Conservation (phyloP, 202 grass and related monocot species). For the Hordeum pubiflorum region DNA sequence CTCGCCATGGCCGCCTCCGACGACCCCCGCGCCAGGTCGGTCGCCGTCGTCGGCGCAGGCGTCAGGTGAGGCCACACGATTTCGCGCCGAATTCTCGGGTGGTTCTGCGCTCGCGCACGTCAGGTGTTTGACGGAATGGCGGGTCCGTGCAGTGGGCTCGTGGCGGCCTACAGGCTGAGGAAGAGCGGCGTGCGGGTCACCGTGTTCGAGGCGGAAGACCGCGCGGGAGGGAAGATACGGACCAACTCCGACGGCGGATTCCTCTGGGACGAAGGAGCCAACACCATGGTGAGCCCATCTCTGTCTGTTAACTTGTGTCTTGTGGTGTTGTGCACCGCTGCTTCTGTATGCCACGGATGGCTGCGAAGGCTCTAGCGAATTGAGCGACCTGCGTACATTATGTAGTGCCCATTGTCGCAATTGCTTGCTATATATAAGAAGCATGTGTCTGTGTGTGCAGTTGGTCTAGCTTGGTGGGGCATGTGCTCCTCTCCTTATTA, state of each 20-base stretch:
- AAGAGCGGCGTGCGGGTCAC: slow-evolving; percentile 71
- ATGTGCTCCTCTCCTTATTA: not conserved
- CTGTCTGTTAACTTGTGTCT: not conserved
- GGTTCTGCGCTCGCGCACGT: not conserved
- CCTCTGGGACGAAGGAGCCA: slow-evolving; percentile 98
- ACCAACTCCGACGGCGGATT: slow-evolving; percentile 65
- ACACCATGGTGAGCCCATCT: slow-evolving; percentile 73
- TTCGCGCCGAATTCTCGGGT: not conserved
- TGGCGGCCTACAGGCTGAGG: slow-evolving; percentile 79
- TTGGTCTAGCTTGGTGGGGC: not conserved
- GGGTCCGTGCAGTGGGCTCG: slow-evolving; percentile 52
- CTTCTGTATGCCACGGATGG: not conserved
- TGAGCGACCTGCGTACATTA: not conserved
- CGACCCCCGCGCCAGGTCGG: slow-evolving; percentile 44
- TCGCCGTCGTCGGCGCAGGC: slow-evolving; percentile 83
- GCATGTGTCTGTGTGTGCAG: not conserved
- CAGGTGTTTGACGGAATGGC: slow-evolving; percentile 21
- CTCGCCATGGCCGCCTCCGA: slow-evolving; percentile 51
- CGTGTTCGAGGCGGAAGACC: slow-evolving; percentile 70
- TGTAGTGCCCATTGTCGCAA: not conserved
- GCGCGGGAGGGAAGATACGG: slow-evolving; percentile 78
- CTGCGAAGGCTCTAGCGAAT: not conserved
- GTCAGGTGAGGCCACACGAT: slow-evolving; percentile 39
- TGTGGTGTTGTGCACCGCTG: not conserved
- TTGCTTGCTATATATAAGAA: not conserved